These are phyloP conservation scores for Lachancea sp. DNA, from an alignment of 805 yeast genomes.

Conservation along the genomic window DNA sequence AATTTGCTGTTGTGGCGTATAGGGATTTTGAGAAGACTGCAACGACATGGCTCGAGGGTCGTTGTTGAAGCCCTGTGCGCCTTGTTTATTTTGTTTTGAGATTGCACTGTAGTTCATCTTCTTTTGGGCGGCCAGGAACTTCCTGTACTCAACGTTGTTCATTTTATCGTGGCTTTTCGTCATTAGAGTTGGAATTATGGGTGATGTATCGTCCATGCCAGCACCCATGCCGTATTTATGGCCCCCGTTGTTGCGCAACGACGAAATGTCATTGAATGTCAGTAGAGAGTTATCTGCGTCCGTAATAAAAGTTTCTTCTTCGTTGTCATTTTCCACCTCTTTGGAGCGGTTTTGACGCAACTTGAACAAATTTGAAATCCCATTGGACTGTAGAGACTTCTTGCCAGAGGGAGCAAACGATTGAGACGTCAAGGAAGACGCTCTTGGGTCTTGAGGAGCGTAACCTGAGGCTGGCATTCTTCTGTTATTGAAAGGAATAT, in stretches of 20 bases:
- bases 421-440: slow-evolving; percentile 2
- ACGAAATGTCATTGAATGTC: slow-evolving; percentile 59
- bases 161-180: slow-evolving; percentile 30
- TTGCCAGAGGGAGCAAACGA: background rate
- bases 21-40: slow-evolving; percentile 16
- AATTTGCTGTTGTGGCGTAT: background rate
- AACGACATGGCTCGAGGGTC: slow-evolving; percentile 45
- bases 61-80: slow-evolving; percentile 23
- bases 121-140: slow-evolving; percentile 60
- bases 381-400: slow-evolving; percentile 4
- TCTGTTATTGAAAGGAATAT: background rate
- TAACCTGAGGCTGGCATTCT: background rate
- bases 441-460: background rate
- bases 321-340: slow-evolving; percentile 32
- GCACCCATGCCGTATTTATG: slow-evolving; percentile 44
- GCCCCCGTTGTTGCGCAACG: slow-evolving; percentile 59
- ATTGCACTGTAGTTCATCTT: slow-evolving; percentile 46
- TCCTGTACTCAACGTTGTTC: slow-evolving; percentile 59
- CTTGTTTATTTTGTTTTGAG: slow-evolving; percentile 35
- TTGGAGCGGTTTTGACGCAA: slow-evolving; percentile 2
- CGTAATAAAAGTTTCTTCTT: slow-evolving; percentile 32
- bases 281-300: slow-evolving; percentile 35
- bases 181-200: slow-evolving; percentile 66
- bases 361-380: slow-evolving; percentile 2
- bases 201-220: slow-evolving; percentile 50